These are phyloP conservation scores for Paecilomyces variotii DNA, from an alignment of 2,329 filamentous ascomycete species.

Conservation along the genomic window DNA sequence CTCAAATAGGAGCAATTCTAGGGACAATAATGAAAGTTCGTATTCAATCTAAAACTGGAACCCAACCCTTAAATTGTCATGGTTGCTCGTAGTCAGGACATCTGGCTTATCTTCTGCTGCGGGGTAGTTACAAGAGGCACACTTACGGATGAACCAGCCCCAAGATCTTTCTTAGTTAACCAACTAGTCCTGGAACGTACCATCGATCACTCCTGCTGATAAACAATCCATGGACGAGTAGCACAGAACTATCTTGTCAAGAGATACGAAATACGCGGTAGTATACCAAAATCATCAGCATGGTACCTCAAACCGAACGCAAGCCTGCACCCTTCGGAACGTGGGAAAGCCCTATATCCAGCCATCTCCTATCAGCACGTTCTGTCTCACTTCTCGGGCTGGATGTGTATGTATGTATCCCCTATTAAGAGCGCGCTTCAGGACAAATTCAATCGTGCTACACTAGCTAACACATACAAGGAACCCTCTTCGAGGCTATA, in stretches of 20 bases:
- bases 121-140: too few relatives aligned
- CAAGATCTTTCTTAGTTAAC: too few relatives aligned
- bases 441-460: too few relatives aligned
- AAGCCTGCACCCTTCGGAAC: neutral
- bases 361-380: neutral
- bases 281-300: neutral
- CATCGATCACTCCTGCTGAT: neutral
- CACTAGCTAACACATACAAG: neutral
- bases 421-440: neutral
- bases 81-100: too few relatives aligned
- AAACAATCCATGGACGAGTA: neutral
- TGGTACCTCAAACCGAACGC: neutral
- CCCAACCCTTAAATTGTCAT: too few relatives aligned
- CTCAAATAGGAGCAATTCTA: too few relatives aligned
- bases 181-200: too few relatives aligned
- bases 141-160: too few relatives aligned
- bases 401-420: neutral
- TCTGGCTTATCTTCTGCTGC: too few relatives aligned
- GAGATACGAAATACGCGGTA: neutral
- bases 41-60: too few relatives aligned
- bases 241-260: neutral
- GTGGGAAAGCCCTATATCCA: neutral
- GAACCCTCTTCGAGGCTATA: constrained; percentile 16
- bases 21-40: too few relatives aligned
- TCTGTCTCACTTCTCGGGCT: neutral